Percentiles rank a stretch among this genome's conserved stretches.
phyloP scores from a whole-genome alignment of 495 filamentous ascomycete genomes.

The Patellaria atrata region DNA sequence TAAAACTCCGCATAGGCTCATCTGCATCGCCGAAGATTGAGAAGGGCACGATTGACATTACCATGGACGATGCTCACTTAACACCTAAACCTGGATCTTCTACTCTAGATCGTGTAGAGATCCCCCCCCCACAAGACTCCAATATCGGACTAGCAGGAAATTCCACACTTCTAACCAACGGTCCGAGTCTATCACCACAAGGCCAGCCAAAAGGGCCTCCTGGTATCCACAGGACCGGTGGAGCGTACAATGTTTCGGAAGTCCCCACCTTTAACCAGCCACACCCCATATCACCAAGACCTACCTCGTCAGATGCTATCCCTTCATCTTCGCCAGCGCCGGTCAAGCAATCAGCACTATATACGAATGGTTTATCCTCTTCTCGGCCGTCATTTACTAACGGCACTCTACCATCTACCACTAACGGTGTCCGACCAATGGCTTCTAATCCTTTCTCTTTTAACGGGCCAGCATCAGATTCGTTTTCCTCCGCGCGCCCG shows the following conservation, averaged over 20 bases:
- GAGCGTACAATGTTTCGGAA: constrained; percentile 14
- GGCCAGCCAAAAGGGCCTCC: constrained; percentile 22
- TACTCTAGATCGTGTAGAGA: constrained; percentile 18
- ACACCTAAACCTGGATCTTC: constrained; percentile 8
- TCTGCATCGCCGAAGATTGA: constrained; percentile 27
- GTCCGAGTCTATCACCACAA: constrained; percentile 26
- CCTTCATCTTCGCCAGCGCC: constrained; percentile 6
- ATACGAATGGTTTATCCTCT: constrained; percentile 11
- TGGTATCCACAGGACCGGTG: constrained; percentile 18
- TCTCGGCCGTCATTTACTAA: constrained; percentile 14
- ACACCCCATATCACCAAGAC: constrained; percentile 7
- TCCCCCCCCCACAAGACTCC: constrained; percentile 8
- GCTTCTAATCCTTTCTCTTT: too few relatives aligned
- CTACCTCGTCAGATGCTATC: not conserved
- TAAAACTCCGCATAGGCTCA: constrained; percentile 47
- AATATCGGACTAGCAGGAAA: constrained; percentile 4
- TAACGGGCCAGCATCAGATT: not conserved
- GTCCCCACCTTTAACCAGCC: constrained; percentile 4
- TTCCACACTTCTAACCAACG: constrained; percentile 20
- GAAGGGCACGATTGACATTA: constrained; percentile 6
- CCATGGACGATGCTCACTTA: constrained; percentile 7
- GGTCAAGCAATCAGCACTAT: not conserved
- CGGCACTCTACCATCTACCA: constrained; percentile 1
- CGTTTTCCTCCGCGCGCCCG: constrained; percentile 6
- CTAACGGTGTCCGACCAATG: constrained; percentile 3